Base-by-base conservation (phyloP, 1,284 basidiomycete species). In the Boletus subluridellus region DNA sequence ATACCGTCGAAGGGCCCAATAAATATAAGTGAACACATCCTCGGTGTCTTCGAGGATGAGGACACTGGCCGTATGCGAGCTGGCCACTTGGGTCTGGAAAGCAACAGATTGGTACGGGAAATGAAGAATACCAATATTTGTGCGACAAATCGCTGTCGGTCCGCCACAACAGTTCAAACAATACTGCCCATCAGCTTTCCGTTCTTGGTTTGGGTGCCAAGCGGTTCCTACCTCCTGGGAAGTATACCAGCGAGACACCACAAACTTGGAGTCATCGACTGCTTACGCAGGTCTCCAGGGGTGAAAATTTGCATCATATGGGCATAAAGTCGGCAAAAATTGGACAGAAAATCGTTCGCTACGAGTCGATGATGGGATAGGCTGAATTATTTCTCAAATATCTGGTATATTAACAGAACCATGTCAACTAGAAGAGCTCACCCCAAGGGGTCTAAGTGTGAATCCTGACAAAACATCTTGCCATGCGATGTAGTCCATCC, bases 181-280 rank as follows among this genome's bases (percentile, higher is more conserved):
- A 44, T 35, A 21, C 21, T 58, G 61, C 69, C 73, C 73, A 74
- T 77, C 75, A 77, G 76, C 74, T 78, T 77, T 77, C 75, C 77
- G 75, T 77, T 77, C 75, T 78, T 74, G 71, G 64, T 72, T 60
- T 65, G 56, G 63, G 55, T 63, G 46, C 44, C 57, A 60, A 59
- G 63, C 69, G 69, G 75, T 76, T 77, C 69, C 76, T 76, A 54
- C 65, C 66, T 24, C 55, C 30, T 44, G 37, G 55, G 62, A 56
- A 72, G 75, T 75, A 55, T 77, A 77, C 76, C 76, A 63, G 69
- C 60, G 37, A 62, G 58, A 60, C 52, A 59, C 62, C 63, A 50
- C 63, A 60, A 64, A 63, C 70, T 62, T 58, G 49, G 65, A 62
- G 63, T 76, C 74, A 76, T 65, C 57, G 71, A 74, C 70, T 59